Percentiles rank a stretch among this genome's conserved stretches.
Evolutionary conservation across 257 asterid genomes (phyloP).

Genomic region (Nicotiana tomentosiformis): DNA sequence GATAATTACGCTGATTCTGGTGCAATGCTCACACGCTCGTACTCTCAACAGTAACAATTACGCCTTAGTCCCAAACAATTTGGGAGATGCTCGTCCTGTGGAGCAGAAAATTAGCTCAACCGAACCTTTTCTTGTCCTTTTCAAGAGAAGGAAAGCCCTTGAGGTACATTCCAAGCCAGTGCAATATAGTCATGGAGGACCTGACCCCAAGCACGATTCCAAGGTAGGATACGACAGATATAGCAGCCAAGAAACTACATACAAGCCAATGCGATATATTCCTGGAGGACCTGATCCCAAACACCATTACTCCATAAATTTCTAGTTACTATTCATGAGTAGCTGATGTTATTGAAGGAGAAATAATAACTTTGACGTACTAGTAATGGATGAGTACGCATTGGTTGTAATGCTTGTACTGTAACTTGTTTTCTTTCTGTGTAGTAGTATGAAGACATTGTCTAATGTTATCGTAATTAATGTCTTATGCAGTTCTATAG

Average conservation of each 20-base stretch:
- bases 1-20: conserved; percentile 19
- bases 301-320: conserved; percentile 27
- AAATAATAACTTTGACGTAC: not conserved
- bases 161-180: conserved; percentile 19
- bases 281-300: conserved; percentile 59
- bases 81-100: conserved; percentile 15
- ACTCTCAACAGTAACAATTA: too few relatives aligned
- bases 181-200: conserved; percentile 45
- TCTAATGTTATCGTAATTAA: too few relatives aligned
- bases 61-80: too few relatives aligned
- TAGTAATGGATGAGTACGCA: not conserved
- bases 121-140: conserved; percentile 26
- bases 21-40: not conserved
- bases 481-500: too few relatives aligned
- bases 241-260: not conserved
- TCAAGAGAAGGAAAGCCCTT: conserved; percentile 10
- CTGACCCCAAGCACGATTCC: conserved; percentile 46
- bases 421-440: not conserved
- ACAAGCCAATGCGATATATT: conserved; percentile 23
- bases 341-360: not conserved
- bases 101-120: not conserved
- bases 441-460: not conserved
- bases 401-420: not conserved
- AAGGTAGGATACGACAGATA: not conserved
- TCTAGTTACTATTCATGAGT: not conserved